Base-by-base conservation (phyloP, 2,329 filamentous ascomycete genomes). In the Stemphylium lycopersici region DNA sequence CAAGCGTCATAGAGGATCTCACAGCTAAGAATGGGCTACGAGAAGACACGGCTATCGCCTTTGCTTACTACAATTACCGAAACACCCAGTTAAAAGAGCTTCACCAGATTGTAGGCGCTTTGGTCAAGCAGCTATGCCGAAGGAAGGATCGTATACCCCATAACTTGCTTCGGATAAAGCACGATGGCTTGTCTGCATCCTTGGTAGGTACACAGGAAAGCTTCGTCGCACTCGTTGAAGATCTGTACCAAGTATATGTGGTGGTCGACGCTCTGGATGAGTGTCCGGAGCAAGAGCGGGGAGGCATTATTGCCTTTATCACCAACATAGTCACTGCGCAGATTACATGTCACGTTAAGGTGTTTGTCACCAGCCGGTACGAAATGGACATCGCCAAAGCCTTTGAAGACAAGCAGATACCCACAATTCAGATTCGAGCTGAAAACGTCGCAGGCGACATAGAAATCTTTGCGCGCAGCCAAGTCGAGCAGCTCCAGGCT, bases 11-110 rank as follows among this genome's bases (percentile, higher is more conserved):
- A n/a, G 63, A 67, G 48, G 22, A 65, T 18, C 54, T 64, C 18
- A 67, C 58, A 6, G 16, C 51, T 6, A 20, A 56, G 32, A 18
- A 6, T 29, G 59, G 41, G 13, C 42, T 60, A 20, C 50, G 38
- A 34, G 37, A 54, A 39, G 58, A 61, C 32, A 42, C 48, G 18
- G 57, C 45, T 16, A 39, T 67, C 38, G 57, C 52, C 42, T 67
- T 67, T 37, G 52, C 59, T 16, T 67, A 67, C 41, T 67, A 63
- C 42, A 53, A 67, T 39, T 67, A 66, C 45, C 59, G 47, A 13
- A 33, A 62, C 18, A 39, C 6, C 2, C 32, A 40, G 20, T 26
- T 60, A 32, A 34, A 20, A 33, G 34, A 60, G 20, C 13, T 52
- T n/a, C 29, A 22, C 16, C 22, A 45, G 37, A 49, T 61, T 33